Evolutionary conservation across 2,329 filamentous ascomycete genomes (phyloP).

Genomic region (Rachicladosporium sp.): DNA sequence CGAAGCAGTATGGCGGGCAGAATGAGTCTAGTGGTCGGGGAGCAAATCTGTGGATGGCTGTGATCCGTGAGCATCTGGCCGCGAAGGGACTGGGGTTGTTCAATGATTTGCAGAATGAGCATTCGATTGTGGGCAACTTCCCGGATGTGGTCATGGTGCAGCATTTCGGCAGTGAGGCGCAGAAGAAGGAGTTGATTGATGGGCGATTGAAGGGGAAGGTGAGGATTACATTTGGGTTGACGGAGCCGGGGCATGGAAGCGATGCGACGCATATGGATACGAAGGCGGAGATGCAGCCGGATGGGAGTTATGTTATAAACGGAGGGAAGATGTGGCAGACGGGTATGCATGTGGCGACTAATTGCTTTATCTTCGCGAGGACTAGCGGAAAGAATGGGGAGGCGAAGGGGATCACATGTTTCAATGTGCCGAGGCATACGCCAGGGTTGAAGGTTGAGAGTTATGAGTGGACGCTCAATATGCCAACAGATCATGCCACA

Average conservation of each 20-base stretch:
- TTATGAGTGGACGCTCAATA: slow-evolving; percentile 55
- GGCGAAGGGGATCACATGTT: slow-evolving; percentile 47
- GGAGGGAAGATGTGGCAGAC: slow-evolving; percentile 56
- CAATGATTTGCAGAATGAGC: slow-evolving; percentile 54
- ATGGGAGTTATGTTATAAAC: slow-evolving; percentile 42
- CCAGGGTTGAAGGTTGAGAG: slow-evolving; percentile 43
- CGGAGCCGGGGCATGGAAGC: slow-evolving; percentile 49
- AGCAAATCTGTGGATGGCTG: slow-evolving; percentile 51
- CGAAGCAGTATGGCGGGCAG: slow-evolving; percentile 42
- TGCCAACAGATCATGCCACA: slow-evolving; percentile 55
- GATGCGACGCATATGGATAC: slow-evolving; percentile 54
- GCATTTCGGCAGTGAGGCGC: slow-evolving; percentile 44
- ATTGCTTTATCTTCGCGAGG: slow-evolving; percentile 50
- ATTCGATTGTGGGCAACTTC: slow-evolving; percentile 50
- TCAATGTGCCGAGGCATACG: slow-evolving; percentile 43
- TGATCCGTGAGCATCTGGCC: slow-evolving; percentile 47
- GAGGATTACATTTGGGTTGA: slow-evolving; percentile 48
- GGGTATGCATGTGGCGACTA: slow-evolving; percentile 49
- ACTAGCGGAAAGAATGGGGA: slow-evolving; percentile 43
- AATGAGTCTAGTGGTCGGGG: slow-evolving; percentile 31
- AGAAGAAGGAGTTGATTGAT: slow-evolving; percentile 42
- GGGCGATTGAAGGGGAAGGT: slow-evolving; percentile 42
- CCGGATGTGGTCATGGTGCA: slow-evolving; percentile 50
- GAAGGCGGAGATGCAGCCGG: slow-evolving; percentile 32
- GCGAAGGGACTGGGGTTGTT: slow-evolving; percentile 48